A percentile compares a stretch with the other conserved stretches of the same genome.
Conservation (phyloP, 148 eudicot genomes). For the Linanthus parryae region DNA sequence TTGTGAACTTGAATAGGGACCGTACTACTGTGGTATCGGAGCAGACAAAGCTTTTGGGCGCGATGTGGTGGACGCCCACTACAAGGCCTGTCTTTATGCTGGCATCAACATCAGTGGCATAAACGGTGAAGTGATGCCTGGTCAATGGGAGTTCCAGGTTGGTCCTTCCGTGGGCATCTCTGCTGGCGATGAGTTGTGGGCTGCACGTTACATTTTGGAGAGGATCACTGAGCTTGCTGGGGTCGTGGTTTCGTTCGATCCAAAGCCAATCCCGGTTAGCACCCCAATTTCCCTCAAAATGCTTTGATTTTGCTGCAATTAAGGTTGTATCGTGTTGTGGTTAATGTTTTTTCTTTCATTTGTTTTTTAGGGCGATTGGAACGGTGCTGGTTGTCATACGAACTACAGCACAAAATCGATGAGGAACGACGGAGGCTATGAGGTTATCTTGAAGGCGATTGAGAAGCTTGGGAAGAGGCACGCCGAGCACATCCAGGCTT, state of each 20-base stretch:
- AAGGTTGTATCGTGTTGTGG: neutral
- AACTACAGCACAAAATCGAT: conserved; percentile 48
- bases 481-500: conserved; percentile 46
- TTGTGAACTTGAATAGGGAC: too few relatives aligned
- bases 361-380: conserved; percentile 43
- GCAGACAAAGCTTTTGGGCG: conserved; percentile 50
- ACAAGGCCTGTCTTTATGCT: conserved; percentile 56
- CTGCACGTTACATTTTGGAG: conserved; percentile 48
- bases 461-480: conserved; percentile 44
- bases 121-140: conserved; percentile 43
- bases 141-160: conserved; percentile 53
- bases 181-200: conserved; percentile 44
- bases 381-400: conserved; percentile 51
- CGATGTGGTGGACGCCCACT: conserved; percentile 56
- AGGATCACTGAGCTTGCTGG: conserved; percentile 55
- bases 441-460: conserved; percentile 43
- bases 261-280: conserved; percentile 40
- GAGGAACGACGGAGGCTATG: conserved; percentile 43
- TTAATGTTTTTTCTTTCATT: neutral
- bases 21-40: conserved; percentile 45
- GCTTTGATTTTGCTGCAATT: neutral
- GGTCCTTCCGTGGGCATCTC: conserved; percentile 52
- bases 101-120: conserved; percentile 57
- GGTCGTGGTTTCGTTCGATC: conserved; percentile 44
- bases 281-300: neutral